Percentiles rank a stretch among this genome's conserved stretches.
These are phyloP conservation scores for Bassia scoparia DNA, from an alignment of 148 eudicot genomes.

Conservation along the genomic window DNA sequence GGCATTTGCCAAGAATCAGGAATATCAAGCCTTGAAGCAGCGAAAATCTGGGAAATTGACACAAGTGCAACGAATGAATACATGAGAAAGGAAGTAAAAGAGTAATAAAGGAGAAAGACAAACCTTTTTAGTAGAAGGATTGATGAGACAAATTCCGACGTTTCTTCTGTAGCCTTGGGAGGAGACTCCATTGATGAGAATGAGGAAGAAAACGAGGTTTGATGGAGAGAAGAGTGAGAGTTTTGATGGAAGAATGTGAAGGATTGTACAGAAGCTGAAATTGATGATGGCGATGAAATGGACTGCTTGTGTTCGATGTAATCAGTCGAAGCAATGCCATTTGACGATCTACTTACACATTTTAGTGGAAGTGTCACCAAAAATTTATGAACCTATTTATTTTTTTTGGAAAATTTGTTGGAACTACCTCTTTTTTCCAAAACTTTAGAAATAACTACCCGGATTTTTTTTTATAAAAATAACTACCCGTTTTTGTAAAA, in stretches of 20 bases:
- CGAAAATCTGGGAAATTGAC: conserved; percentile 36
- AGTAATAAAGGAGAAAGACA: no score
- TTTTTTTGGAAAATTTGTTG: no score
- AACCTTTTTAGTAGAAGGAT: conserved; percentile 69
- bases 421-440: no score
- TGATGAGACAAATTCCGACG: conserved; percentile 87
- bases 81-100: neutral
- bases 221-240: neutral
- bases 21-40: conserved; percentile 87
- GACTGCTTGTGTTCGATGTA: neutral
- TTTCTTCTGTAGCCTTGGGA: conserved; percentile 77
- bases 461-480: no score
- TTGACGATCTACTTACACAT: no score
- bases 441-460: no score
- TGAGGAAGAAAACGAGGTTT: conserved; percentile 14
- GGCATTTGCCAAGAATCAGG: conserved; percentile 97
- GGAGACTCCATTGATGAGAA: conserved; percentile 67
- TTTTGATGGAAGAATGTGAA: neutral
- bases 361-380: no score
- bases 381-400: no score
- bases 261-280: neutral
- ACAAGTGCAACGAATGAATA: neutral
- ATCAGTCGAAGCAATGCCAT: neutral
- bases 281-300: neutral
- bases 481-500: no score